phyloP scores from a whole-genome alignment of 2,329 filamentous ascomycete species.

The Colletotrichum sp. region DNA sequence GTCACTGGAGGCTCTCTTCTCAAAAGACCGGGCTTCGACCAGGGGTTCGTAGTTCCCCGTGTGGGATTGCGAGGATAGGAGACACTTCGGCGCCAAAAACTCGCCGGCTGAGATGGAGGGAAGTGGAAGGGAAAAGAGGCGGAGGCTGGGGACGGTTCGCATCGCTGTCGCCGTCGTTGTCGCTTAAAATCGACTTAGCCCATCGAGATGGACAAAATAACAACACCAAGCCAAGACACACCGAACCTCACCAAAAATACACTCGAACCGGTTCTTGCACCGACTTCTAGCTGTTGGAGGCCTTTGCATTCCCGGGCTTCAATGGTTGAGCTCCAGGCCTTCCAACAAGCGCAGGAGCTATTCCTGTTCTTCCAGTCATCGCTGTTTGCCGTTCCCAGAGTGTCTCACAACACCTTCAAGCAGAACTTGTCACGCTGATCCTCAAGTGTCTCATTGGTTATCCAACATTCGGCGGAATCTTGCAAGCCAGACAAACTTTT shows the following conservation, averaged over 20 bases:
- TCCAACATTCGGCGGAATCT: neutral
- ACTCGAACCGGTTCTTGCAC: neutral
- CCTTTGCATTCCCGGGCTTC: neutral
- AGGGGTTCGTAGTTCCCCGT: neutral
- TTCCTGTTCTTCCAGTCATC: neutral
- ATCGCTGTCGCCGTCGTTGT: neutral
- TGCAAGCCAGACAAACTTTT: neutral
- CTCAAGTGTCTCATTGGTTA: constrained; percentile 1
- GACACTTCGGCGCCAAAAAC: neutral
- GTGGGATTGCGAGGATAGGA: neutral
- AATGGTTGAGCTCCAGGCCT: neutral
- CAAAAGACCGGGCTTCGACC: neutral
- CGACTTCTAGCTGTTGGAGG: neutral
- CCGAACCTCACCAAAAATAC: constrained; percentile 6
- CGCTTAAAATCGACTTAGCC: neutral
- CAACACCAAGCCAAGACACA: neutral
- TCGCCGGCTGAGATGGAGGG: neutral
- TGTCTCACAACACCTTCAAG: constrained; percentile 2
- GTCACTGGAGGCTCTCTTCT: neutral
- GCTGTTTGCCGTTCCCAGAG: neutral
- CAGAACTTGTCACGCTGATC: neutral
- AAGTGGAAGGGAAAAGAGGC: neutral
- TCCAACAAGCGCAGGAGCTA: neutral
- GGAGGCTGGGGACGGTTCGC: neutral
- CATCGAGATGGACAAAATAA: neutral